These are phyloP conservation scores for Trichocladium uniseriatum DNA, from an alignment of 495 filamentous ascomycete genomes.

Conservation along the genomic window DNA sequence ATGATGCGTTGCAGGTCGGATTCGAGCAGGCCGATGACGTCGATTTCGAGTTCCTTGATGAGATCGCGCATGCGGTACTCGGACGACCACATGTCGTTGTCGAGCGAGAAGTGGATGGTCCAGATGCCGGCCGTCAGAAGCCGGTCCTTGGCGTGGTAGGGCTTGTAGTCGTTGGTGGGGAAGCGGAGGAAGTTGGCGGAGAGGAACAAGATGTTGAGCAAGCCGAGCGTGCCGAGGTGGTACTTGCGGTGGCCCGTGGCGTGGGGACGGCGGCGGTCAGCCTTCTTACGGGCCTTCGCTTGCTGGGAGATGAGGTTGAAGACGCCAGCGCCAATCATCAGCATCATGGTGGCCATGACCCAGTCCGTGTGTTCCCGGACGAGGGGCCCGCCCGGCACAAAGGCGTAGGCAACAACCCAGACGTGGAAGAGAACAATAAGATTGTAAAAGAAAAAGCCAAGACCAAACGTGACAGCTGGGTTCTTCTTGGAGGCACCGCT, in stretches of 20 bases:
- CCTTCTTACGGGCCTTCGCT: conserved; percentile 12
- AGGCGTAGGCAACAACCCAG: conserved; percentile 98
- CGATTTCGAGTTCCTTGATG: conserved; percentile 86
- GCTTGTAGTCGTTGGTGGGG: conserved; percentile 82
- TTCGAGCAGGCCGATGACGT: conserved; percentile 90
- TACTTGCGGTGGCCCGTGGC: conserved; percentile 40
- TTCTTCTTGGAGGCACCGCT: conserved; percentile 61
- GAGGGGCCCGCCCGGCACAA: conserved; percentile 92
- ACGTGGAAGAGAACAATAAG: conserved; percentile 88
- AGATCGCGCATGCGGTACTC: conserved; percentile 89
- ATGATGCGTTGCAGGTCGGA: conserved; percentile 95
- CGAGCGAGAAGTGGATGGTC: conserved; percentile 97
- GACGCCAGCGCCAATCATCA: conserved; percentile 75
- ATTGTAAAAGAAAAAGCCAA: conserved; percentile 85
- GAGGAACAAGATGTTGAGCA: conserved; percentile 69
- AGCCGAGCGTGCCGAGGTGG: conserved; percentile 40
- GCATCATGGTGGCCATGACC: conserved; percentile 80
- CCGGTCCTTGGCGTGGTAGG: conserved; percentile 81
- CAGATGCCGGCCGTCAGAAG: conserved; percentile 90
- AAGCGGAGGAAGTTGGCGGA: conserved; percentile 86
- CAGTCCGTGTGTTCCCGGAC: conserved; percentile 94
- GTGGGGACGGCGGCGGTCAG: conserved; percentile 12
- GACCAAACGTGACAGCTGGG: conserved; percentile 69
- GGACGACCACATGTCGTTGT: conserved; percentile 98
- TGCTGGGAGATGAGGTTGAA: conserved; percentile 55